Evolutionary conservation across 1,284 basidiomycete species (phyloP), one percentile per base, ranked within the genome.

Genomic region (Peniophora sp.): DNA sequence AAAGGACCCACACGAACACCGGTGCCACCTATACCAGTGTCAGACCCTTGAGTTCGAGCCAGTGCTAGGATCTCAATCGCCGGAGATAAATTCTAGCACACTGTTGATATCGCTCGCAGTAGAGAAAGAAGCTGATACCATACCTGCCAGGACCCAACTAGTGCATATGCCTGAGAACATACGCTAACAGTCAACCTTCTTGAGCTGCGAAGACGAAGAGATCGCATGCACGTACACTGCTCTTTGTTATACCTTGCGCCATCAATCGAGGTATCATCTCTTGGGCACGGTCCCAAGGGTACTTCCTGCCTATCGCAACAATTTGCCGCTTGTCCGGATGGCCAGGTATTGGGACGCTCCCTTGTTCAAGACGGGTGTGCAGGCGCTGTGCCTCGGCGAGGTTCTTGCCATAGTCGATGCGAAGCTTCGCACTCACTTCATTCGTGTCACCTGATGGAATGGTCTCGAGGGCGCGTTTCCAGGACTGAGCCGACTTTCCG

Each of bases 211-310:
- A 3, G 20, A 25, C 44, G 44, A 22, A 12, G 9, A 17, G 3
- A 35, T 5, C 12, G 10, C 23, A 22, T 3, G 8, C n/a, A 49
- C 50, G 23, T 22, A 51, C 50, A 32, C 50, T 51, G 35, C 50
- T 51, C n/a, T 35, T 19, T 19, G n/a, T 11, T n/a, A 36, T 35
- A 10, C 36, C 35, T n/a, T 14, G 17, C 35, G 3, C n/a, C 23
- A 14, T 19, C 10, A 50, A 17, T 12, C 22, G 8, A 16, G 50
- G 50, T n/a, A 51, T 14, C 19, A 51, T 22, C 45, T 51, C 35
- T 22, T 17, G 19, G 14, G 50, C 50, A 22, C 27, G 34, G 11
- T 36, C 34, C 44, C 32, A 36, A n/a, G 50, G 50, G 20, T 10
- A 16, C 20, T 45, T 32, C 49, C 23, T 49, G 12, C 39, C 48